Conservation (phyloP, 2,329 filamentous ascomycete genomes). For the Penicillium sp. region DNA sequence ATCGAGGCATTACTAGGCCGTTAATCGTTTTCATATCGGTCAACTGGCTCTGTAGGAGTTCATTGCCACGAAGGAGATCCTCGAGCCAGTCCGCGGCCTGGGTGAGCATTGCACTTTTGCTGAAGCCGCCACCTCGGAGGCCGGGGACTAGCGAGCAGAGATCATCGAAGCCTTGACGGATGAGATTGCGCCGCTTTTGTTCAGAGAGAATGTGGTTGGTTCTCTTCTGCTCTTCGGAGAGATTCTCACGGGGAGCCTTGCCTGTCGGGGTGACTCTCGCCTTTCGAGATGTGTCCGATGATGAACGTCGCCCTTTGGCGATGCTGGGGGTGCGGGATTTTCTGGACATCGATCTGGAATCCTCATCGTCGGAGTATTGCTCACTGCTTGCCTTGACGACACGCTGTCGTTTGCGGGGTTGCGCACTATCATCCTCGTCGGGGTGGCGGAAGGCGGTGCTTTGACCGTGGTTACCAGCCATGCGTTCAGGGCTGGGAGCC, state of each 20-base stretch:
- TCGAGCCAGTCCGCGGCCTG: conserved; percentile 82
- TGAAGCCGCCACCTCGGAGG: conserved; percentile 74
- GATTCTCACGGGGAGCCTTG: conserved; percentile 60
- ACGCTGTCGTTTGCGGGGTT: conserved; percentile 43
- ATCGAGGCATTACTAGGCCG: conserved; percentile 46
- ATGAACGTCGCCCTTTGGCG: conserved; percentile 40
- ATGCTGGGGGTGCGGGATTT: conserved; percentile 56
- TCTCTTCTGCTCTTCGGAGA: conserved; percentile 80
- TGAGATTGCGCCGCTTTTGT: conserved; percentile 81
- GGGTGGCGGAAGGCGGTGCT: conserved; percentile 15
- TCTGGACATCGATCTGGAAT: conserved; percentile 48
- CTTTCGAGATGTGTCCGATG: conserved; percentile 47
- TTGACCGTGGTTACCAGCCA: conserved; percentile 19
- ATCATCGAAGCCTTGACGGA: conserved; percentile 82
- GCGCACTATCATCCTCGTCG: conserved; percentile 32
- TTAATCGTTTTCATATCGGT: conserved; percentile 52
- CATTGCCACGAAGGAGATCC: conserved; percentile 72
- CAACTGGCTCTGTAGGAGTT: conserved; percentile 62
- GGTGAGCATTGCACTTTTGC: conserved; percentile 79
- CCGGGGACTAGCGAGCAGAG: conserved; percentile 78
- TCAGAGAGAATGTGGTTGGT: conserved; percentile 88
- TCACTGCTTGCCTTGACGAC: conserved; percentile 48
- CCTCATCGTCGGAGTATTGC: conserved; percentile 43
- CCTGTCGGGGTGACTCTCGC: conserved; percentile 35
- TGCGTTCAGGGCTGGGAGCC: conserved; percentile 60